phyloP scores from a whole-genome alignment of 225 moss, liverwort and hornwort species.

The Marchantia polymorpha region DNA sequence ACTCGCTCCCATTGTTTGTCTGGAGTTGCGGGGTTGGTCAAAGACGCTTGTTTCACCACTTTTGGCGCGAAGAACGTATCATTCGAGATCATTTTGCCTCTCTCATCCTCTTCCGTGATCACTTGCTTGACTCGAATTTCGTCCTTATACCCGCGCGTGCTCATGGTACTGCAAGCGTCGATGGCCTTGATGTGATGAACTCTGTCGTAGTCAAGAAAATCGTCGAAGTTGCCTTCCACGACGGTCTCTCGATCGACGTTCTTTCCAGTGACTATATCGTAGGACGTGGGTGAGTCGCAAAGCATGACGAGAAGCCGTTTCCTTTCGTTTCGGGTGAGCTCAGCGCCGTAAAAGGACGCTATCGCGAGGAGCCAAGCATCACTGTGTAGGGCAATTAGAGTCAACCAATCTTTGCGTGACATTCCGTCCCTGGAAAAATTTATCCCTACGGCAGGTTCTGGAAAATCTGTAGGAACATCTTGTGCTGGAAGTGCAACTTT shows the following conservation, averaged over 20 bases:
- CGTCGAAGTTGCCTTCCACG: no score
- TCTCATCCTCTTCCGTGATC: background rate
- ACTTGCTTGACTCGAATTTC: background rate
- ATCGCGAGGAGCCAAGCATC: conserved; percentile 21
- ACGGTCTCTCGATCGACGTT: no score
- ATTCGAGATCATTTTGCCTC: background rate
- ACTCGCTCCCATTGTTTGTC: background rate
- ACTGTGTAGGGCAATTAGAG: conserved; percentile 17
- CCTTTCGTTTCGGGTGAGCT: background rate
- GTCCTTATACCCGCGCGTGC: no score
- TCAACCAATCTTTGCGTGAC: conserved; percentile 18
- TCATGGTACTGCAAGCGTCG: background rate
- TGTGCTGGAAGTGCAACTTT: background rate
- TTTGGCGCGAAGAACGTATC: background rate
- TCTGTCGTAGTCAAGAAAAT: background rate
- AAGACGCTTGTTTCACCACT: no score
- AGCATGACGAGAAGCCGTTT: conserved; percentile 12
- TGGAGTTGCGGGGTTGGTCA: background rate
- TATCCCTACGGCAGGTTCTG: conserved; percentile 11
- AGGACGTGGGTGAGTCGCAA: conserved; percentile 20
- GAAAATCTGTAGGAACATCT: conserved; percentile 10
- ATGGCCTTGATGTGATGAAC: background rate
- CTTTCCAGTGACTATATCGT: conserved; percentile 21
- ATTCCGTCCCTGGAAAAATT: conserved; percentile 23
- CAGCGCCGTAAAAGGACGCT: conserved; percentile 5